Evolutionary conservation across 768 basidiomycete species (phyloP), one percentile per base, ranked within the genome.

Genomic region (Tylopilus sp.): DNA sequence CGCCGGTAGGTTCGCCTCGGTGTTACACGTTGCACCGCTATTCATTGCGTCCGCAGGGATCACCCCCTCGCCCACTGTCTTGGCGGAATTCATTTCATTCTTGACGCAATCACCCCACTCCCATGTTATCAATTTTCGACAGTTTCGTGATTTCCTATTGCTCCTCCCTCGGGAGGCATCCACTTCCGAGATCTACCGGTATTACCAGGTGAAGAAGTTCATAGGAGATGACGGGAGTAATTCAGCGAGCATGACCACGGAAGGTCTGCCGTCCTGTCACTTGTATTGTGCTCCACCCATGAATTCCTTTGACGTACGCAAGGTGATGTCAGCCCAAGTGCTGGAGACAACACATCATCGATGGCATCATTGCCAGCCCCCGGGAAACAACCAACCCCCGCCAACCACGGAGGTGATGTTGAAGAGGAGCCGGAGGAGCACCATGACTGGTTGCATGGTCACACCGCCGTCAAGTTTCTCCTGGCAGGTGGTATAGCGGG

Each of bases 401-500:
- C 58, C 43, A 67, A 70, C 24, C 69, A 73, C 21, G 64, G 74
- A 25, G 72, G 76, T 24, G 75, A 71, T 22, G 70, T 77, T 17
- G 78, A 80, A 25, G 81, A 83, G 26, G 82, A 84, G 28, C 82
- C 84, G 17, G 81, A 83, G 31, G 82, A 85, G 37, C 77, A 78
- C 17, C 81, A 80, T 49, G 75, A 73, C 55, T 81, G 82, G 70
- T 70, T 92, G 21, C 87, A 82, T 54, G 82, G 83, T 4, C 76
- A 79, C 53, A 84, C 87, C 0, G 87, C 96, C 11, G 74, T 94
- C 71, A 89, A 87, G 65, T 99, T 96, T 71, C 78, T 99, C 40
- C 71, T 92, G 13, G 97, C 97, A 6, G 97, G 97, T 31, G 97
- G 97, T 14, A 74, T 95, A 11, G 97, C 97, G 14, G 97, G 97